Conservation (phyloP, 2,329 filamentous ascomycete species). For the Penicillium sp. region DNA sequence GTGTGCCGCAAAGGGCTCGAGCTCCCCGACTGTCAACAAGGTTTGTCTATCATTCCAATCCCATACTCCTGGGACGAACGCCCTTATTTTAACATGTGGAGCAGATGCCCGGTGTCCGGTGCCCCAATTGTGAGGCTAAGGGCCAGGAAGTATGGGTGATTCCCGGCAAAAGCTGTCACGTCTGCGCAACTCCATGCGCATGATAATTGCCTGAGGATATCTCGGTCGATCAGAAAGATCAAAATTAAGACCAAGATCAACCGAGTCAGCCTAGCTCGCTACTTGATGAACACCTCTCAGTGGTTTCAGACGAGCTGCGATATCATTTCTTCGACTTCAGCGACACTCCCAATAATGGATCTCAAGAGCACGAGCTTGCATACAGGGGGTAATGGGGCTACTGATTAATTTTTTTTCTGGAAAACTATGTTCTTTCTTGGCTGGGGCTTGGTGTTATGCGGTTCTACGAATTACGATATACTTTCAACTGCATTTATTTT, state of each 20-base stretch:
- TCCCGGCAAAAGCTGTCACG: conserved; percentile 48
- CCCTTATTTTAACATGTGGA: not conserved
- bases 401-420: not conserved
- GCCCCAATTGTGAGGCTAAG: conserved; percentile 37
- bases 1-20: conserved; percentile 6
- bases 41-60: conserved; percentile 8
- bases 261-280: not conserved
- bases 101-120: conserved; percentile 49
- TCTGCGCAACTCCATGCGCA: conserved; percentile 39
- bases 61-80: not conserved
- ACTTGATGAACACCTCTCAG: not conserved
- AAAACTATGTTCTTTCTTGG: not conserved
- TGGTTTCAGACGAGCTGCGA: not conserved
- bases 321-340: not conserved
- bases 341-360: not conserved
- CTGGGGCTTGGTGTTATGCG: not conserved
- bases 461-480: not conserved
- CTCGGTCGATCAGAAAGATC: not conserved
- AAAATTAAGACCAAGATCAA: not conserved
- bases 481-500: not conserved
- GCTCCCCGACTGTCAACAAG: conserved; percentile 13
- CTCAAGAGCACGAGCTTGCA: not conserved
- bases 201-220: conserved; percentile 1
- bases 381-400: too few species aligned
- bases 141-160: conserved; percentile 48